Base-by-base conservation (phyloP, 1,139 yeast genomes). In the Suhomyces yuchorum region DNA sequence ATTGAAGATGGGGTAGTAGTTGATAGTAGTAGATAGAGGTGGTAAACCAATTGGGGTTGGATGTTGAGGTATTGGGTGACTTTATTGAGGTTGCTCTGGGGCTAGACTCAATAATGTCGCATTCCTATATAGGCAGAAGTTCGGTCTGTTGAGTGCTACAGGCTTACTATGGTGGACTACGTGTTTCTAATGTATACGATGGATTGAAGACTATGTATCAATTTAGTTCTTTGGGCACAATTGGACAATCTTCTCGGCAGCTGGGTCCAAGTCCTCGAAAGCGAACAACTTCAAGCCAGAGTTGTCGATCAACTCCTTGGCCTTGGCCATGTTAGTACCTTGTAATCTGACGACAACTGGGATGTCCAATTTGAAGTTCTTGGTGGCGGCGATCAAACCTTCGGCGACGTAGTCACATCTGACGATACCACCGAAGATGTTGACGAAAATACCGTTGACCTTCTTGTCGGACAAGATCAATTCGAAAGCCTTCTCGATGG, bases 401-500 rank as follows among this genome's bases (percentile, higher is more conserved):
- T 85, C 85, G 62, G 99, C 99, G 57, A 93, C 97, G 76, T 84
- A 90, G 75, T 93, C 99, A 77, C 99, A 93, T 80, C 99, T 90
- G 61, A 93, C 99, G 62, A 93, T 93, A 78, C 99, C 99, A 70
- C 99, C 99, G 66, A 93, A 93, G 66, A 93, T 95, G 82, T 93
- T 93, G 68, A 93, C 99, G 64, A 93, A 92, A 70, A 93, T 93
- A 69, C 97, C 97, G 62, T 90, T 84, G 59, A 95, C 98, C 66
- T 85, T 85, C 67, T 83, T 76, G 77, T 93, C 97, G 53, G 95
- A 82, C 66, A 93, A 78, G 66, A 93, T 93, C 72, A 95, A 83
- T 73, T 86, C 88, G 77, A 93, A 93, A 51, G 99, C 99, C 76
- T 87, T 88, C 77, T 92, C 96, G 68, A 93, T 93, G 66, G 99